Conservation (phyloP, 495 filamentous ascomycete species). For the Aspergillus conjunctus region DNA sequence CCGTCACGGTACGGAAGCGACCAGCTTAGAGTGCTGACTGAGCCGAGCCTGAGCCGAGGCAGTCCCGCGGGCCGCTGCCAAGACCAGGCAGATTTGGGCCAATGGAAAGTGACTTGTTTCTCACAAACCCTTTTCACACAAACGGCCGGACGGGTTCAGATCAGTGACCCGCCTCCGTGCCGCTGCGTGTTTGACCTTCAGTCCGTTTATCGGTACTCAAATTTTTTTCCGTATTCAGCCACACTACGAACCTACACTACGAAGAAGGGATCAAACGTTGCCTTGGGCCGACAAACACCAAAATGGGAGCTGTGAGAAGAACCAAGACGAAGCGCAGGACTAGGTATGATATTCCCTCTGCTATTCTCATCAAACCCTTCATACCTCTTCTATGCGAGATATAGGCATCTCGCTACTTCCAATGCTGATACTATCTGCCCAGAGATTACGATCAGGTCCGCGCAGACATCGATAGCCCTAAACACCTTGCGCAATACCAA, state of each 20-base stretch:
- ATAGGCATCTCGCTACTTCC: background rate
- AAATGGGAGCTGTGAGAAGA: slow-evolving; percentile 59
- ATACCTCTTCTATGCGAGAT: background rate
- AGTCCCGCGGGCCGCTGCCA: slow-evolving; percentile 54
- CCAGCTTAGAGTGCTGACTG: slow-evolving; percentile 30
- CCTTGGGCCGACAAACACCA: slow-evolving; percentile 30
- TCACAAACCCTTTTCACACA: slow-evolving; percentile 29
- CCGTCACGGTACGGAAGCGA: slow-evolving; percentile 26
- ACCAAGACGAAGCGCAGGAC: slow-evolving; percentile 62
- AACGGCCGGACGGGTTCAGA: slow-evolving; percentile 36
- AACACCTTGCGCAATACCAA: slow-evolving; percentile 77
- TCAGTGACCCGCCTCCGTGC: slow-evolving; percentile 36
- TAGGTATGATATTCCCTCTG: slow-evolving; percentile 43
- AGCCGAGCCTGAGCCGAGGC: slow-evolving; percentile 52
- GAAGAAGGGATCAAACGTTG: slow-evolving; percentile 19
- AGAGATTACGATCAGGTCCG: slow-evolving; percentile 90
- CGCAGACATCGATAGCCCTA: slow-evolving; percentile 71
- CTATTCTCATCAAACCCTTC: background rate
- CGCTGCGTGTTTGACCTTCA: slow-evolving; percentile 29
- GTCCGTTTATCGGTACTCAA: slow-evolving; percentile 50
- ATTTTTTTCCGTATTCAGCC: slow-evolving; percentile 30
- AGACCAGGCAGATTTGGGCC: slow-evolving; percentile 35
- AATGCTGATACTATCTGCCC: background rate
- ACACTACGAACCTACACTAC: slow-evolving; percentile 8
- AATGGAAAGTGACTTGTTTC: slow-evolving; percentile 38